Percentiles rank a stretch among this genome's conserved stretches.
Evolutionary conservation across 164 flowering plant species (phyloP).

Genomic region (Berberis thunbergii): DNA sequence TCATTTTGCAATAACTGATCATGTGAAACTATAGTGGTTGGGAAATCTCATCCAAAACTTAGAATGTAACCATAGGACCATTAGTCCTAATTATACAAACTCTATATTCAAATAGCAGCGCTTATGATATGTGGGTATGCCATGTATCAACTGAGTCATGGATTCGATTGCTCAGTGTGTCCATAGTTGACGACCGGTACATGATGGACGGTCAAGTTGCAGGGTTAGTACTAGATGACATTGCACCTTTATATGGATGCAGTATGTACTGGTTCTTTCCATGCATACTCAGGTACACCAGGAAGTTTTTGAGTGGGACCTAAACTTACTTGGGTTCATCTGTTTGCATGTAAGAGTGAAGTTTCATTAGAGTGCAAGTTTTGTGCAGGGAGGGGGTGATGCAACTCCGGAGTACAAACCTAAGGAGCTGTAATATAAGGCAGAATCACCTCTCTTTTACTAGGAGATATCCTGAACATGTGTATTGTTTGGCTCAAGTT

Average conservation of each 20-base stretch:
- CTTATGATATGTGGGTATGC: neutral
- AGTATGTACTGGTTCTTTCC: neutral
- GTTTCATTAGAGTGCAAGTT: no score
- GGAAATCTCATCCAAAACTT: no score
- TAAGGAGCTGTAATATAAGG: no score
- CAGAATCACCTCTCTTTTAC: neutral
- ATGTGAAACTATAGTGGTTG: no score
- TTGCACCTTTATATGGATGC: neutral
- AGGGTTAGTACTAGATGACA: neutral
- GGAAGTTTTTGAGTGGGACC: no score
- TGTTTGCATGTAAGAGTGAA: no score
- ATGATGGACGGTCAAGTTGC: neutral
- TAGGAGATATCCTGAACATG: neutral
- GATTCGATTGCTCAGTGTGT: conserved; percentile 27
- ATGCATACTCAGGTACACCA: neutral
- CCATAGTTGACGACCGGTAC: conserved; percentile 10
- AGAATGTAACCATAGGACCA: no score
- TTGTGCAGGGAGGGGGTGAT: no score
- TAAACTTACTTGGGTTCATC: no score
- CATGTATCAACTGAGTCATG: neutral
- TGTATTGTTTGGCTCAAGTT: neutral
- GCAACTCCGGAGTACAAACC: no score
- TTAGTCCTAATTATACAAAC: no score
- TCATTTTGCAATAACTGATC: no score
- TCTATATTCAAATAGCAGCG: neutral